A percentile compares a stretch with the other conserved stretches of the same genome.
These are phyloP conservation scores for Chrysanthemum lavandulifolium DNA, from an alignment of 129 eudicot species.

Conservation along the genomic window DNA sequence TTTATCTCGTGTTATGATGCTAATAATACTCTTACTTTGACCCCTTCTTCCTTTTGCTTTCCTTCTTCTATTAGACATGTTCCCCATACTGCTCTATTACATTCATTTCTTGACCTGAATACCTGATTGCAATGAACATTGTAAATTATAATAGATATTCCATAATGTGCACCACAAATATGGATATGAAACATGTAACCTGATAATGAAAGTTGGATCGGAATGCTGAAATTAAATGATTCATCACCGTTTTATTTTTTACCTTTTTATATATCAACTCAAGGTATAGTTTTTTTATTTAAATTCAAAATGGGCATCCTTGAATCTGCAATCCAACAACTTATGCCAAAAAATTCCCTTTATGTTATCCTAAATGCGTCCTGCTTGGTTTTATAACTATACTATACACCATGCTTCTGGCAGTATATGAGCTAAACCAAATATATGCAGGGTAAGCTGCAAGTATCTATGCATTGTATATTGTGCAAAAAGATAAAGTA, in stretches of 20 bases:
- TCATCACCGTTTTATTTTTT: neutral
- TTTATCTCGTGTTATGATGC: too few species aligned
- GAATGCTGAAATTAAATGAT: neutral
- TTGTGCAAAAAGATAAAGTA: conserved; percentile 6
- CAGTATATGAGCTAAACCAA: conserved; percentile 2
- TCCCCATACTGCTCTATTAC: too few species aligned
- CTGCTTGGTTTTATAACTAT: conserved; percentile 3
- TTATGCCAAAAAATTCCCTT: neutral
- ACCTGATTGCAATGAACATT: too few species aligned
- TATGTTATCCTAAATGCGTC: neutral
- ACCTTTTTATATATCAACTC: neutral
- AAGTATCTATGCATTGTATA: neutral
- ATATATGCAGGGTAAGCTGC: conserved; percentile 5
- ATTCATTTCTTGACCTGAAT: too few species aligned
- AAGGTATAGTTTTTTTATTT: neutral
- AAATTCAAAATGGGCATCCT: neutral
- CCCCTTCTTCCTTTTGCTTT: too few species aligned
- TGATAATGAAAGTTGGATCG: neutral
- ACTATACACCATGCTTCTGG: neutral
- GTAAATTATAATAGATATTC: neutral
- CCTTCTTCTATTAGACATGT: too few species aligned
- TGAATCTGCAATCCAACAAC: neutral
- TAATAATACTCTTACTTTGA: too few species aligned
- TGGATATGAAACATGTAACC: neutral
- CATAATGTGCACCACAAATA: conserved; percentile 1